These are phyloP conservation scores for Epithemia pelagica DNA, from an alignment of 108 stramenopile species.

Conservation along the genomic window DNA sequence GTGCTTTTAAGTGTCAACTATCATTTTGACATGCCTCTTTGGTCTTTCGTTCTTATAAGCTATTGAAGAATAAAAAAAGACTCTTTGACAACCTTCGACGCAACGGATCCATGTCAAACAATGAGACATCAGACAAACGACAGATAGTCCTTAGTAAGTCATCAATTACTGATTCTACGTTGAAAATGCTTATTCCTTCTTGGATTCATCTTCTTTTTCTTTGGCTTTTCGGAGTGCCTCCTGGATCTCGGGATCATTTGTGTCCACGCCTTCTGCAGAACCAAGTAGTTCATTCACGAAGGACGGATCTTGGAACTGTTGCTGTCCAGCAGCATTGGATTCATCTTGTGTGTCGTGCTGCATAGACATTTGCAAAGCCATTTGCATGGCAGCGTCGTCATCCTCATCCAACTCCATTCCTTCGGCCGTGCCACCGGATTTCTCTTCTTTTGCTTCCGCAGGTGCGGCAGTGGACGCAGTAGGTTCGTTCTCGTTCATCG, in stretches of 20 bases:
- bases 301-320: constrained; percentile 70
- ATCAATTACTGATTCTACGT: no score
- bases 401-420: constrained; percentile 57
- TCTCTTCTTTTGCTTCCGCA: constrained; percentile 8
- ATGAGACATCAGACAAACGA: no score
- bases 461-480: constrained; percentile 18
- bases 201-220: constrained; percentile 11
- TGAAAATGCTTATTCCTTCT: background rate
- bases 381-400: constrained; percentile 85
- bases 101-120: no score
- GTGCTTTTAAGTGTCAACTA: no score
- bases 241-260: constrained; percentile 88
- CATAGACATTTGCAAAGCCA: constrained; percentile 89
- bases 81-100: no score
- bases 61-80: no score
- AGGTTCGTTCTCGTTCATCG: constrained; percentile 86
- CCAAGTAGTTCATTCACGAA: constrained; percentile 65
- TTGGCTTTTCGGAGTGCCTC: constrained; percentile 57
- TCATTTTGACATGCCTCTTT: no score
- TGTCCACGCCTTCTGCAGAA: constrained; percentile 82
- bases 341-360: constrained; percentile 39
- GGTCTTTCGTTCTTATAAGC: no score
- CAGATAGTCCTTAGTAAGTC: no score
- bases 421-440: background rate
- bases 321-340: constrained; percentile 5